Percentiles rank a stretch among this genome's conserved stretches.
phyloP scores from a whole-genome alignment of 345 rosid species.

The Citrus sinensis region DNA sequence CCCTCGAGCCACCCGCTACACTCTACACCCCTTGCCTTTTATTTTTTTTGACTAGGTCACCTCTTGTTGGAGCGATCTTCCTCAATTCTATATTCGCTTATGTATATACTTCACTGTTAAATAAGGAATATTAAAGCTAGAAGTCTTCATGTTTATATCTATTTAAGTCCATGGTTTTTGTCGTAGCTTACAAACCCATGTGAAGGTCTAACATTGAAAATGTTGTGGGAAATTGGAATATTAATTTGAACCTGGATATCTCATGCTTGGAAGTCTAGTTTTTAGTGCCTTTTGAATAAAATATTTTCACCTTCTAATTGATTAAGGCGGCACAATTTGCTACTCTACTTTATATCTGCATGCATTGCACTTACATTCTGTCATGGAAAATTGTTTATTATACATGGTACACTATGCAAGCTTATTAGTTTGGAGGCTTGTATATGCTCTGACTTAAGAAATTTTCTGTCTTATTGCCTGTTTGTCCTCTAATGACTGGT shows the following conservation, averaged over 20 bases:
- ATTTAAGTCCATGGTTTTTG: conserved; percentile 23
- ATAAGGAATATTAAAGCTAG: conserved; percentile 6
- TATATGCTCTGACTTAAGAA: background rate
- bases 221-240: conserved; percentile 26
- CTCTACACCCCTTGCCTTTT: conserved; percentile 8
- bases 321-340: background rate
- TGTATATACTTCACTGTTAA: conserved; percentile 11
- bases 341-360: background rate
- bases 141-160: conserved; percentile 38
- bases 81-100: conserved; percentile 7
- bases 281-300: conserved; percentile 19
- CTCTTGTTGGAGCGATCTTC: conserved; percentile 27
- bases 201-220: conserved; percentile 30
- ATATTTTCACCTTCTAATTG: conserved; percentile 6
- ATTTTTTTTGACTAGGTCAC: conserved; percentile 48
- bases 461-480: background rate
- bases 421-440: background rate
- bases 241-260: conserved; percentile 20
- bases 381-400: background rate
- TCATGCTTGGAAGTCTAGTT: conserved; percentile 29
- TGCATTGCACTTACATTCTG: background rate
- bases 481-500: background rate
- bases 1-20: conserved; percentile 62
- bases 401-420: background rate
- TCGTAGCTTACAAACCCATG: conserved; percentile 36